phyloP scores from a whole-genome alignment of 108 stramenopile genomes.

The Cyclotella atomus region DNA sequence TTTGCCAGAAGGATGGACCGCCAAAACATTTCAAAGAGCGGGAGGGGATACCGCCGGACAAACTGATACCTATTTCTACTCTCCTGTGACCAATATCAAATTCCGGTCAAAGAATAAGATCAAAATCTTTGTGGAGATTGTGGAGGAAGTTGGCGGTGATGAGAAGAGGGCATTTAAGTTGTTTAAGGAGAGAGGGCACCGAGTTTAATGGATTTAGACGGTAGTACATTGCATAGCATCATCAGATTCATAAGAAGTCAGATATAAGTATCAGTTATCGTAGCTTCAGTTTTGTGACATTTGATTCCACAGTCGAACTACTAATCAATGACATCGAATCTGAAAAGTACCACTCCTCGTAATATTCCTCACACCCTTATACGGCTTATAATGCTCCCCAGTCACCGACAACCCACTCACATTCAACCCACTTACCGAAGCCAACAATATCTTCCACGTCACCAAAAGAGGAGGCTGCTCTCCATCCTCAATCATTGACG shows the following conservation, averaged over 20 bases:
- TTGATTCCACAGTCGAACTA: no score
- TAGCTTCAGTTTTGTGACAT: no score
- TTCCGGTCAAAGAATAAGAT: conserved; percentile 25
- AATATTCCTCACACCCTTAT: conserved; percentile 95
- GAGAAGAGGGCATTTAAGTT: conserved; percentile 13
- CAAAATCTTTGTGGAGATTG: conserved; percentile 10
- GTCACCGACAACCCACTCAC: conserved; percentile 90
- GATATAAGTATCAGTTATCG: no score
- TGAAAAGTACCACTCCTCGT: conserved; percentile 88
- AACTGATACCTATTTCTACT: conserved; percentile 28
- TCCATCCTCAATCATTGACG: conserved; percentile 50
- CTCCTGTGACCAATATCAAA: conserved; percentile 22
- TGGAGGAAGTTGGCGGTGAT: conserved; percentile 18
- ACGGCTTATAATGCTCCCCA: conserved; percentile 94
- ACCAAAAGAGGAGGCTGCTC: conserved; percentile 88
- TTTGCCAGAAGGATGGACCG: conserved; percentile 23
- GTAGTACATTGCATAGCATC: not conserved
- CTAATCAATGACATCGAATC: conserved; percentile 67
- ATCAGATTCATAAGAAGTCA: not conserved
- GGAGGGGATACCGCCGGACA: conserved; percentile 8
- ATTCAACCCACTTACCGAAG: conserved; percentile 91
- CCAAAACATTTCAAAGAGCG: conserved; percentile 19
- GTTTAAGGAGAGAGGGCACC: conserved; percentile 27
- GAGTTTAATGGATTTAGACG: not conserved
- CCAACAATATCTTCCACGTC: conserved; percentile 94